These are phyloP conservation scores for Trichoderma asperellum DNA, from an alignment of 2,329 filamentous ascomycete genomes.

Conservation along the genomic window DNA sequence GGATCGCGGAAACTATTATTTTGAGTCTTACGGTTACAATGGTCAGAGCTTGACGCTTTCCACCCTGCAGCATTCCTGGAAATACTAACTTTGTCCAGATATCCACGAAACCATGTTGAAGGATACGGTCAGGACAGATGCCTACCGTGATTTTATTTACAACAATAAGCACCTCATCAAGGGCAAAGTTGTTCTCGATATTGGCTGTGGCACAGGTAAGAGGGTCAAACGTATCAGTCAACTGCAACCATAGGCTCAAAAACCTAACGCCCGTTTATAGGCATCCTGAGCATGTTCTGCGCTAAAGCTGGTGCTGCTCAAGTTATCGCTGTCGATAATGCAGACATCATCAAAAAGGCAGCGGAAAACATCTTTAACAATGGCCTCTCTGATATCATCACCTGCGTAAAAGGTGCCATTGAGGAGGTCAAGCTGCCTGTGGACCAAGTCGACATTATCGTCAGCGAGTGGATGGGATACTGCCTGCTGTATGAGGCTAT, in stretches of 20 bases:
- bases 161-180: slow-evolving; percentile 85
- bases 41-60: slow-evolving; percentile 48
- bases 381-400: slow-evolving; percentile 72
- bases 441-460: slow-evolving; percentile 85
- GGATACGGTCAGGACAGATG: slow-evolving; percentile 83
- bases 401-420: slow-evolving; percentile 80
- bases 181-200: slow-evolving; percentile 85
- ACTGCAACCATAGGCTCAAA: not conserved
- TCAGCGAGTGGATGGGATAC: slow-evolving; percentile 99
- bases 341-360: slow-evolving; percentile 85
- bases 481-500: slow-evolving; percentile 92
- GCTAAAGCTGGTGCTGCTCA: slow-evolving; percentile 84
- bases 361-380: slow-evolving; percentile 84
- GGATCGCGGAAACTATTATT: slow-evolving; percentile 51
- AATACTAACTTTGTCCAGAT: slow-evolving; percentile 50
- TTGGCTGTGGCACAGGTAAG: slow-evolving; percentile 76
- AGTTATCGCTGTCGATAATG: slow-evolving; percentile 91
- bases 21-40: slow-evolving; percentile 64
- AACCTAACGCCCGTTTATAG: slow-evolving; percentile 41
- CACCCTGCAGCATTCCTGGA: not conserved
- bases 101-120: slow-evolving; percentile 98
- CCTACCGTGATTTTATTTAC: slow-evolving; percentile 95
- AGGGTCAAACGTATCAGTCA: not conserved
- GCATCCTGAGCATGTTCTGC: slow-evolving; percentile 93
- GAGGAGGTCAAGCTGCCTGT: slow-evolving; percentile 83